Evolutionary conservation across 441 rosid genomes (phyloP), one percentile per base, ranked within the genome.

Genomic region (Melastoma candidum): DNA sequence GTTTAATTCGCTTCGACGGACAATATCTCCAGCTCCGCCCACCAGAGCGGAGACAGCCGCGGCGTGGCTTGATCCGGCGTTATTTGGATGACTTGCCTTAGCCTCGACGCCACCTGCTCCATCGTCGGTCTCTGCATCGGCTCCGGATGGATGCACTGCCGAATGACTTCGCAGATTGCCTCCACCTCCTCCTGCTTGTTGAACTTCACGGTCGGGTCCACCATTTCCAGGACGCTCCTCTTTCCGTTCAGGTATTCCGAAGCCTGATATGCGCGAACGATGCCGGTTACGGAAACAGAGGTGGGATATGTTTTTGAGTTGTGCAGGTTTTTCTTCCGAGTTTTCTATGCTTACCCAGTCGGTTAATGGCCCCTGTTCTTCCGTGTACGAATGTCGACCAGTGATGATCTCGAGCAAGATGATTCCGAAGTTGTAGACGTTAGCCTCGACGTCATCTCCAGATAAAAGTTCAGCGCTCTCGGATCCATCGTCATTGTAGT

Each of bases 11-110:
- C 81, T 77, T 88, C 98, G 56, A 75, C 74, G 0, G 98, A 83
- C 59, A 82, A 55, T 59, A 92, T 84, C 84, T 92, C 97, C 25
- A 89, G 95, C 51, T 89, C 97, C 2, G 95, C 97, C 95, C 95
- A 85, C 97, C 95, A 85, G 12, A 85, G 77, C 4, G 97, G 97
- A 53, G 97, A 88, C 45, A 85, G 89, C 63, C 83, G 81, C 1
- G 97, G 97, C 13, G 73, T 73, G 10, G 97, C 97, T 71, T 85
- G 95, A 49, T 83, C 95, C 1, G 83, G 87, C 2, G 86, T 56
- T 57, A 89, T 75, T 3, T 65, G 58, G 48, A 80, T 76, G 44
- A 71, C 83, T 61, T 67, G 66, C 69, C 74, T 76, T 68, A 83
- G 50, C 53, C 71, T 76, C 2, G 81, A 57, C 12, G 63, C 64